These are phyloP conservation scores for Oryza officinalis DNA, from an alignment of 176 grass and related monocot genomes.

Conservation along the genomic window DNA sequence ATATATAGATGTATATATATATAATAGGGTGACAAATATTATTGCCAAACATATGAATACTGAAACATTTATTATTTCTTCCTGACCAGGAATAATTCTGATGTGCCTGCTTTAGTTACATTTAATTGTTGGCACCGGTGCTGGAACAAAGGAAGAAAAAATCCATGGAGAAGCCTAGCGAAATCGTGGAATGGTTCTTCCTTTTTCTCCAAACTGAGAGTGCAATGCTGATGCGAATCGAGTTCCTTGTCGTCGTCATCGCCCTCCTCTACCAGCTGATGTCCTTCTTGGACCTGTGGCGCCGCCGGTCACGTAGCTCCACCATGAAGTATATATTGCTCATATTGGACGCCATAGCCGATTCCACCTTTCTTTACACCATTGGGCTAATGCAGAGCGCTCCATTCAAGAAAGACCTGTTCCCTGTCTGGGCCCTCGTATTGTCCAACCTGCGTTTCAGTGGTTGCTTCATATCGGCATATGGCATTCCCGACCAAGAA, in stretches of 20 bases:
- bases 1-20: too few species aligned
- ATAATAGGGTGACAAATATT: too few species aligned
- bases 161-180: background rate
- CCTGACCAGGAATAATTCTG: too few species aligned
- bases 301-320: background rate
- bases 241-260: conserved; percentile 11
- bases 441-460: background rate
- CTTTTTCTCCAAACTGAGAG: conserved; percentile 4
- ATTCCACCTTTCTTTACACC: background rate
- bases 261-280: background rate
- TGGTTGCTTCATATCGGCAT: background rate
- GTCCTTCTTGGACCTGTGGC: background rate
- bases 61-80: too few species aligned
- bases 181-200: background rate
- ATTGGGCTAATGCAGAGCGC: conserved; percentile 1
- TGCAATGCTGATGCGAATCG: conserved; percentile 1
- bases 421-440: background rate
- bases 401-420: conserved; percentile 12
- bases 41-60: too few species aligned
- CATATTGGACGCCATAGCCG: background rate
- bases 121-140: too few species aligned
- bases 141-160: too few species aligned
- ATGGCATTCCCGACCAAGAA: conserved; percentile 3
- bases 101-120: too few species aligned
- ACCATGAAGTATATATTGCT: conserved; percentile 10